phyloP scores from a whole-genome alignment of 176 grass and related monocot species.

The Musa beccarii region DNA sequence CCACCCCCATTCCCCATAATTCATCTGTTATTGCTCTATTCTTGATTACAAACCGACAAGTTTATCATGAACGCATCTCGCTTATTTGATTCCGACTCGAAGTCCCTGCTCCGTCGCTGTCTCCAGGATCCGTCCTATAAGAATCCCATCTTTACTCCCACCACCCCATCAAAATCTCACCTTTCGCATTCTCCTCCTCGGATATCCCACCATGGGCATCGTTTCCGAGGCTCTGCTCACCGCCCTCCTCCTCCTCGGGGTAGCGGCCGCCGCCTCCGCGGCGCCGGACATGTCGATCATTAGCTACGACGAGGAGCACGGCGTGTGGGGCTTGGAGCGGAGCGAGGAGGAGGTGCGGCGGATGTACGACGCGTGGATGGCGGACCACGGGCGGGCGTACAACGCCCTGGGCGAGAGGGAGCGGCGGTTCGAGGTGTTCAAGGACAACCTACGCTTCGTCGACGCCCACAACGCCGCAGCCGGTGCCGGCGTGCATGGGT shows the following conservation, averaged over 20 bases:
- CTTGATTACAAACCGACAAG: too few relatives aligned
- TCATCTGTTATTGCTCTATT: too few relatives aligned
- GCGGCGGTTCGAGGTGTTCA: conserved; percentile 1
- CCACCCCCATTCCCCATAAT: too few relatives aligned
- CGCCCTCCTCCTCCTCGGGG: background rate
- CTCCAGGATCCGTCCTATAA: background rate
- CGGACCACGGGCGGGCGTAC: background rate
- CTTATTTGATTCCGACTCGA: too few relatives aligned
- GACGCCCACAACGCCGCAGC: background rate
- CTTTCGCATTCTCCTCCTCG: background rate
- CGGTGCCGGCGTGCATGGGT: background rate
- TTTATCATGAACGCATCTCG: too few relatives aligned
- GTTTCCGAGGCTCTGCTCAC: background rate
- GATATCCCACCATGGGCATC: background rate
- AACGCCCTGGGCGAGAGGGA: background rate
- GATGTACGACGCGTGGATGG: background rate
- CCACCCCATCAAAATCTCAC: background rate
- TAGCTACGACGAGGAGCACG: background rate
- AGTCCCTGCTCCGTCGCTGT: too few relatives aligned
- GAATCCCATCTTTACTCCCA: background rate
- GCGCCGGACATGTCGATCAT: conserved; percentile 1
- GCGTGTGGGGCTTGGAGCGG: background rate
- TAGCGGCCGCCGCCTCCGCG: background rate
- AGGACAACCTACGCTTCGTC: background rate
- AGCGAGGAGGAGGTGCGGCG: background rate